phyloP scores from a whole-genome alignment of 371 early-diverging fungal species.

The Mortierella sp. region DNA sequence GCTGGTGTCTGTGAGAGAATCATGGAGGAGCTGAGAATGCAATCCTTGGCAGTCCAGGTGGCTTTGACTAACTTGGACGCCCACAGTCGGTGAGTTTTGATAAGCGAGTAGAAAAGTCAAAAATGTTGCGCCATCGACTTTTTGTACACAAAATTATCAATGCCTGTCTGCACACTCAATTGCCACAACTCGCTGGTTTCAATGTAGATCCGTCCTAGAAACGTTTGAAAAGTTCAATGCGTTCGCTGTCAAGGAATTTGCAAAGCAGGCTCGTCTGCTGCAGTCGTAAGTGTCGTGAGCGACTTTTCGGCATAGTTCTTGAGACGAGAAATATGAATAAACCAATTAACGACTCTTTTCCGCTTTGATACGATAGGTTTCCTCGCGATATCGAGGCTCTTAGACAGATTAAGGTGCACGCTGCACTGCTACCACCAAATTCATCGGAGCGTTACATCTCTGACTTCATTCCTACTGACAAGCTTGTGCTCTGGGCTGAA shows the following conservation, averaged over 20 bases:
- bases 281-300: slow-evolving; percentile 45
- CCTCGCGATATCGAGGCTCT: slow-evolving; percentile 53
- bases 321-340: not conserved
- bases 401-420: slow-evolving; percentile 53
- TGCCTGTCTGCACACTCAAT: too few relatives aligned
- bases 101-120: not conserved
- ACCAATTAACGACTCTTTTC: not conserved
- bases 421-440: slow-evolving; percentile 44
- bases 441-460: slow-evolving; percentile 40
- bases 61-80: slow-evolving; percentile 69
- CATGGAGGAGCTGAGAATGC: slow-evolving; percentile 63
- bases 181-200: too few relatives aligned
- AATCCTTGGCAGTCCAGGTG: slow-evolving; percentile 68
- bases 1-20: slow-evolving; percentile 58
- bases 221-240: slow-evolving; percentile 54
- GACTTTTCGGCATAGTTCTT: not conserved
- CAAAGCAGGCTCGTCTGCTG: slow-evolving; percentile 47
- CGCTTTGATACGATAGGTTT: slow-evolving; percentile 24
- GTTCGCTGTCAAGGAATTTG: slow-evolving; percentile 51
- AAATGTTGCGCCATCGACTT: too few relatives aligned
- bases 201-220: slow-evolving; percentile 54
- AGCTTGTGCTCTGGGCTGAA: slow-evolving; percentile 47
- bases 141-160: too few relatives aligned
- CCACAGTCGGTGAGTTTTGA: slow-evolving; percentile 52
- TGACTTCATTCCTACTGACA: slow-evolving; percentile 53